These are phyloP conservation scores for Didymella exigua DNA, from an alignment of 2,329 filamentous ascomycete species.

Conservation along the genomic window DNA sequence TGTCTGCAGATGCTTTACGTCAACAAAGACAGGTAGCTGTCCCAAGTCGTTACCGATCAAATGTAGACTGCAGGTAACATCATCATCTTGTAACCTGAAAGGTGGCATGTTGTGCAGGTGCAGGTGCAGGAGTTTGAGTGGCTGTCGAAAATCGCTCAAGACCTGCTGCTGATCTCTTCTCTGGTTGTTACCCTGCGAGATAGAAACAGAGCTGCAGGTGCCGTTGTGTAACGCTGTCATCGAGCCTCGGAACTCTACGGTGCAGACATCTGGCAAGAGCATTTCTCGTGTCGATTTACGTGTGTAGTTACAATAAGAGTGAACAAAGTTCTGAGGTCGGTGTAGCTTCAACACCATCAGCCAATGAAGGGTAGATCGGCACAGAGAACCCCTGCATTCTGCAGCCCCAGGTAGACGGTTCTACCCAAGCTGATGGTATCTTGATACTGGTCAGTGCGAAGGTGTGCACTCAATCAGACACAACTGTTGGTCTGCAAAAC, in stretches of 20 bases:
- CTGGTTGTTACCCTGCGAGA: constrained; percentile 5
- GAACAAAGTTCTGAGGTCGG: constrained; percentile 15
- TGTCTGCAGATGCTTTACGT: constrained; percentile 4
- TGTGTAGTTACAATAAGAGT: constrained; percentile 16
- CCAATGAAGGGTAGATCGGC: constrained; percentile 14
- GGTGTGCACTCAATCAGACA: neutral
- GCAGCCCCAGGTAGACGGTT: constrained; percentile 14
- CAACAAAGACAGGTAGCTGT: neutral
- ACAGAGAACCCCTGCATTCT: constrained; percentile 12
- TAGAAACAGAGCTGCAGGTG: neutral
- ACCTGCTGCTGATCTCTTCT: constrained; percentile 4
- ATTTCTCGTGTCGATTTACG: neutral
- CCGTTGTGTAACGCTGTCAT: neutral
- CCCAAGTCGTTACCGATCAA: neutral
- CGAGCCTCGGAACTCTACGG: neutral
- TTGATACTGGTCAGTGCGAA: constrained; percentile 11
- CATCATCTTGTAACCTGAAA: neutral
- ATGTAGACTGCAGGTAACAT: neutral
- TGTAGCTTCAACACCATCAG: constrained; percentile 6
- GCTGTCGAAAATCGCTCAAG: constrained; percentile 17
- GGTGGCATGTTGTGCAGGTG: neutral
- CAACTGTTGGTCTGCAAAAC: constrained; percentile 5
- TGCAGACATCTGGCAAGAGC: neutral
- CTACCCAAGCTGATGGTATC: constrained; percentile 10
- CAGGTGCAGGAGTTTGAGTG: constrained; percentile 4